Conservation (phyloP, 2,329 filamentous ascomycete species). For the Geosmithia flava region DNA sequence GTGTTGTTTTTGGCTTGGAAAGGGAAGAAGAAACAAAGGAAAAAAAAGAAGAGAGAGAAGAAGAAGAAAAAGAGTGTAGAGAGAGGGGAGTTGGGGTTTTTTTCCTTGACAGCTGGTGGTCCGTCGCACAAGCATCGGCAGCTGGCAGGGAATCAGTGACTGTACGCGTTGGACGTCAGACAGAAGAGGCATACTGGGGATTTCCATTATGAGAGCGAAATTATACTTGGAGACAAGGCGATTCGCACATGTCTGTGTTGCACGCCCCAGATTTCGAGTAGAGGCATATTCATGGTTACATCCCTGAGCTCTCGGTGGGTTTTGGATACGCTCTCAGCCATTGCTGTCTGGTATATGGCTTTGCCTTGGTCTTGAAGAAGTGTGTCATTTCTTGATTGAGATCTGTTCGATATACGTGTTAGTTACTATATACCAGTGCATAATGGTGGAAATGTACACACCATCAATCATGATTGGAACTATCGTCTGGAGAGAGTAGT, state of each 20-base stretch:
- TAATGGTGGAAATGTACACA: no score
- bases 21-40: no score
- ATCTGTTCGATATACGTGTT: neutral
- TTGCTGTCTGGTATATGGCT: neutral
- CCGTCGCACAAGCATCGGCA: neutral
- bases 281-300: neutral
- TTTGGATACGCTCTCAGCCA: neutral
- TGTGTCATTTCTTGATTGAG: neutral
- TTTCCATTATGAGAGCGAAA: no score
- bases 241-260: no score
- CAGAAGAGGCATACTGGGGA: neutral
- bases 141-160: neutral
- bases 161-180: neutral
- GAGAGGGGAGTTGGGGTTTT: neutral
- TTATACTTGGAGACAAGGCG: no score
- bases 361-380: neutral
- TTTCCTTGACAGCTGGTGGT: neutral
- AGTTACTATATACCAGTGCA: no score
- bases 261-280: no score
- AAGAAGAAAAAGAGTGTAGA: neutral
- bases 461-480: neutral
- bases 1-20: no score
- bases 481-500: neutral
- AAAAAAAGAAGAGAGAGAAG: neutral
- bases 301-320: neutral